Conservation (phyloP, 163 green algal genomes). For the Chlamydomonas reinhardtii region DNA sequence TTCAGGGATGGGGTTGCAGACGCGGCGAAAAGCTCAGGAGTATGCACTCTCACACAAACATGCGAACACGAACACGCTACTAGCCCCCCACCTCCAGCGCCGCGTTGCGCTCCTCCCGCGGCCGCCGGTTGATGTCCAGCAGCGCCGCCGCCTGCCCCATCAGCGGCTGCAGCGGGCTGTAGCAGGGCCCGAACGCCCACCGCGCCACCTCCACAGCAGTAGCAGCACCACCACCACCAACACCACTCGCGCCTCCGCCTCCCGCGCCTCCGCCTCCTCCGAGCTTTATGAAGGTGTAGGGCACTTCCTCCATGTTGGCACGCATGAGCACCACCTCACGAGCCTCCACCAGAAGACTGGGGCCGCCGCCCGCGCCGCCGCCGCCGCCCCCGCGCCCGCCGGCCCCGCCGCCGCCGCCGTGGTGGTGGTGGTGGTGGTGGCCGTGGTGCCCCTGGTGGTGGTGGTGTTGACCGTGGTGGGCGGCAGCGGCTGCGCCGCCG, state of each 20-base stretch:
- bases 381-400: neutral
- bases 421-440: neutral
- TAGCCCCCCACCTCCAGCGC: constrained; percentile 53
- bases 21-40: no score
- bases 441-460: neutral
- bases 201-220: neutral
- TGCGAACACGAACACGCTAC: no score
- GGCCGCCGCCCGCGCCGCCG: neutral
- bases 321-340: constrained; percentile 76
- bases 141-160: constrained; percentile 79
- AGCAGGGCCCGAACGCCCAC: constrained; percentile 83
- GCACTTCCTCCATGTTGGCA: constrained; percentile 79
- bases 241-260: neutral
- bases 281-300: constrained; percentile 77
- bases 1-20: no score
- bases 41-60: no score
- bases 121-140: constrained; percentile 73
- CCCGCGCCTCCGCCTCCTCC: neutral
- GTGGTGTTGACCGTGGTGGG: no score
- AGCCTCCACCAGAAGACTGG: constrained; percentile 10
- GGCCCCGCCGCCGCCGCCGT: neutral
- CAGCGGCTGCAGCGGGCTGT: constrained; percentile 75
- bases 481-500: neutral
- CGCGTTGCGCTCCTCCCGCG: constrained; percentile 54
- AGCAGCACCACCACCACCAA: neutral